These are phyloP conservation scores for Pouteria glomerata DNA, from an alignment of 148 eudicot species.

Conservation along the genomic window DNA sequence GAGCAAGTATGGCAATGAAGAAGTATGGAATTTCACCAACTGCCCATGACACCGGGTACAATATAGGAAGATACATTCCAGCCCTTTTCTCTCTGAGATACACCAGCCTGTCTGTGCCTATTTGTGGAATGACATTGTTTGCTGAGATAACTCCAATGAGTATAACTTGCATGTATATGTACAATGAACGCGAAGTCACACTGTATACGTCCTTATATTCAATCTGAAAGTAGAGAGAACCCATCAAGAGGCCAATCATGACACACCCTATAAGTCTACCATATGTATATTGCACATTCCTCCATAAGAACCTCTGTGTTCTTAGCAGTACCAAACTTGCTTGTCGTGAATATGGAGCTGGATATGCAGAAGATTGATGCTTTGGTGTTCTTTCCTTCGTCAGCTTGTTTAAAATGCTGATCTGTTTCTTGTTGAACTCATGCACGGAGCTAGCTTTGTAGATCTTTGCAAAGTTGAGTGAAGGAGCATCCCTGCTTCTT, in stretches of 20 bases:
- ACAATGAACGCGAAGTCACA: conserved; percentile 17
- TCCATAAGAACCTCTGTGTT: conserved; percentile 22
- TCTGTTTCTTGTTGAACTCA: conserved; percentile 9
- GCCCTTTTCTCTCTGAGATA: conserved; percentile 23
- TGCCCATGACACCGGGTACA: conserved; percentile 24
- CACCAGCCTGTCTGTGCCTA: conserved; percentile 24
- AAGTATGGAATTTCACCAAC: conserved; percentile 20
- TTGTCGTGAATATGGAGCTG: conserved; percentile 19
- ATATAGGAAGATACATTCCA: conserved; percentile 22
- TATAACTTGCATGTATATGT: conserved; percentile 29
- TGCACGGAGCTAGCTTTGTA: conserved; percentile 14
- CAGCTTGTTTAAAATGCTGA: conserved; percentile 1
- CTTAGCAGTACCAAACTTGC: conserved; percentile 17
- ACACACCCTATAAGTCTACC: conserved; percentile 21
- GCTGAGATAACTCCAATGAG: conserved; percentile 22
- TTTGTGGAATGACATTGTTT: conserved; percentile 20
- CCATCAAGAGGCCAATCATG: conserved; percentile 22
- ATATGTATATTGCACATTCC: conserved; percentile 23
- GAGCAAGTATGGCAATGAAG: conserved; percentile 14
- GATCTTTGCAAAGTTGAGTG: conserved; percentile 16
- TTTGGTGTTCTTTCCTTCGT: background rate
- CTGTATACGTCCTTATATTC: conserved; percentile 10
- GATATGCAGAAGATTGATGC: conserved; percentile 4
- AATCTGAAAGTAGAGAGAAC: conserved; percentile 18
- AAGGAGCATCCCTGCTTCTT: background rate